Conservation (phyloP, 2,329 filamentous ascomycete species). For the Magnaporthiopsis incrustans region DNA sequence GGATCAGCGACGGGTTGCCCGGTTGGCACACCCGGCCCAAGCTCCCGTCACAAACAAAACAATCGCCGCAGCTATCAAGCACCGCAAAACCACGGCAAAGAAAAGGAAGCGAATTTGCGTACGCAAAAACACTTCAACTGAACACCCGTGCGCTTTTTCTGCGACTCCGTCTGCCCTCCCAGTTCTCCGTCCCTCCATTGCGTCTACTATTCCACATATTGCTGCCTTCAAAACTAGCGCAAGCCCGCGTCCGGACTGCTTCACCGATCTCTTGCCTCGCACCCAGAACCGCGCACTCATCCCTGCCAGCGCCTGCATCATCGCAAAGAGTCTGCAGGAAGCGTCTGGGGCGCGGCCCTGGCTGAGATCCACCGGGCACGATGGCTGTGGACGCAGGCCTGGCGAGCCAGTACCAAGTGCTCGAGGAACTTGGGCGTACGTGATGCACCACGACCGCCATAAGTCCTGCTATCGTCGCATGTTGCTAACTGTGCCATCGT, state of each 20-base stretch:
- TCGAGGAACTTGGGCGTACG: slow-evolving; percentile 93
- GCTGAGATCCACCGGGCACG: not conserved
- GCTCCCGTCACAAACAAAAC: not conserved
- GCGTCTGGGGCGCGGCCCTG: not conserved
- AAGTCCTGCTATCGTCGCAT: not conserved
- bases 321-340: not conserved
- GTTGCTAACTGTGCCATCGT: not conserved
- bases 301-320: not conserved
- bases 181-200: not conserved
- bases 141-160: not conserved
- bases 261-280: not conserved
- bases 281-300: not conserved
- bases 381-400: slow-evolving; percentile 25
- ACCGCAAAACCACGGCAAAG: not conserved
- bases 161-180: not conserved
- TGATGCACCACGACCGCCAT: slow-evolving; percentile 17
- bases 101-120: not conserved
- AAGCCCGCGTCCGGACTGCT: not conserved
- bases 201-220: not conserved
- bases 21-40: not conserved
- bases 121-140: not conserved
- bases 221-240: not conserved
- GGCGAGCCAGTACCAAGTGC: slow-evolving; percentile 83
- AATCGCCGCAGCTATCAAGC: not conserved
- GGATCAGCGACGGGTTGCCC: not conserved